Base-by-base conservation (phyloP, 2,329 filamentous ascomycete genomes). In the Chrysosporium queenslandicum region DNA sequence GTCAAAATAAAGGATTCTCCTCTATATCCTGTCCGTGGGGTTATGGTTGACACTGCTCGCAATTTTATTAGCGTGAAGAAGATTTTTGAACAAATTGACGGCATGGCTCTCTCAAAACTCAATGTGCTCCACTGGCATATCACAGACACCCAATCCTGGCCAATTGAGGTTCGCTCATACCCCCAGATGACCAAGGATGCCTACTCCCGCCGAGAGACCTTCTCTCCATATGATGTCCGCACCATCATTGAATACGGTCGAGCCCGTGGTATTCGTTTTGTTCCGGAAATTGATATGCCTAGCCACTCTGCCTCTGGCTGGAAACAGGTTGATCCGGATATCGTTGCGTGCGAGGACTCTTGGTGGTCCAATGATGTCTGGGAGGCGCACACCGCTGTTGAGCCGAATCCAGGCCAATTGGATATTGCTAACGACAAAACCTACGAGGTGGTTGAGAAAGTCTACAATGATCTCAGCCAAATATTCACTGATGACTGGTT, bases 221-320 rank as follows among this genome's bases (percentile, higher is more conserved):
- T 73, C 61, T 69, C 71, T 2, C 68, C 73, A 1, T 58, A 60
- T 0, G 67, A 71, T 53, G 62, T 79, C 42, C 67, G 63, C 16
- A 64, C 65, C 2, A 63, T 79, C 46, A 69, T 79, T 47, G 60
- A 62, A 11, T 79, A 78, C 56, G 77, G 74, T 14, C 68, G 74
- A 34, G 72, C 74, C 30, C 78, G 78, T 16, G 79, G 74, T 52
- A 71, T 82, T n/a, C 76, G 79, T 51, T 69, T 82, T 52, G 70
- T 81, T 30, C 76, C 79, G n/a, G 79, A 82, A 59, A 74, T 81
- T 39, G 79, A 82, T 61, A 81, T 81, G 77, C 79, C 79, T 5
- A 76, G 78, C 43, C 79, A 82, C 61, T 73, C 77, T 4, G 68
- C 71, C 27, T 72, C 76, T 0, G 77, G 77, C 27, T 80, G 77